A percentile compares a stretch with the other conserved stretches of the same genome.
phyloP scores from a whole-genome alignment of 2,329 filamentous ascomycete genomes.

The Penicillium sp. region DNA sequence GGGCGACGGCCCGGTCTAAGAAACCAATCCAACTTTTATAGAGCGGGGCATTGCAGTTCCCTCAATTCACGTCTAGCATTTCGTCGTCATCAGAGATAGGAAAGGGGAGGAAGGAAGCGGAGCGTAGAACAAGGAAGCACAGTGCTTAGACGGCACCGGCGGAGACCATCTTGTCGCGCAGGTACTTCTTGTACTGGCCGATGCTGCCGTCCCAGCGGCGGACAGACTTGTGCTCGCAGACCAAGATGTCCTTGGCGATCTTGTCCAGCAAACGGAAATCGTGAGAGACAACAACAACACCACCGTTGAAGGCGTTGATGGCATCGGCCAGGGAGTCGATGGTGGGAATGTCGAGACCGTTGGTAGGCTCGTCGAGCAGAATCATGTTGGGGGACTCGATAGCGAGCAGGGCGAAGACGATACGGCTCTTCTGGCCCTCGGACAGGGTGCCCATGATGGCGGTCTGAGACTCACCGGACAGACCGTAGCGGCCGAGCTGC shows the following conservation, averaged over 20 bases:
- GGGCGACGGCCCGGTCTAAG: constrained; percentile 9
- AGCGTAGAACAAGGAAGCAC: not conserved
- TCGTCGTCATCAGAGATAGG: constrained; percentile 35
- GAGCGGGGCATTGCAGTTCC: constrained; percentile 23
- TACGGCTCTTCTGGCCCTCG: constrained; percentile 96
- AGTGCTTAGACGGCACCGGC: constrained; percentile 73
- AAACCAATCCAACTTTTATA: constrained; percentile 4
- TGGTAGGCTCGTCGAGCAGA: constrained; percentile 96
- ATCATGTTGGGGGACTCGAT: constrained; percentile 98
- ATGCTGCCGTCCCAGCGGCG: constrained; percentile 86
- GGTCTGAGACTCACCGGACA: constrained; percentile 91
- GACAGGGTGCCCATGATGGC: constrained; percentile 97
- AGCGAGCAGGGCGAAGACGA: constrained; percentile 93
- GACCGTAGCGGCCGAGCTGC: constrained; percentile 91
- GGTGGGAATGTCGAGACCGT: constrained; percentile 98
- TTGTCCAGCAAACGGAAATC: constrained; percentile 99
- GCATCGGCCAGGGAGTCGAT: constrained; percentile 97
- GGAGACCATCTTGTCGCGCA: constrained; percentile 98
- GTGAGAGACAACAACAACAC: constrained; percentile 97
- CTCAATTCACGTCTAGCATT: constrained; percentile 38
- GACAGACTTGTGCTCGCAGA: constrained; percentile 97
- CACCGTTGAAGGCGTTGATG: constrained; percentile 93
- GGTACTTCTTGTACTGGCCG: constrained; percentile 94
- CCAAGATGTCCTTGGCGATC: constrained; percentile 99
- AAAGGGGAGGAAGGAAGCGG: constrained; percentile 19